Conservation (phyloP, 1,284 basidiomycete genomes). For the Fomitopsis betulina region DNA sequence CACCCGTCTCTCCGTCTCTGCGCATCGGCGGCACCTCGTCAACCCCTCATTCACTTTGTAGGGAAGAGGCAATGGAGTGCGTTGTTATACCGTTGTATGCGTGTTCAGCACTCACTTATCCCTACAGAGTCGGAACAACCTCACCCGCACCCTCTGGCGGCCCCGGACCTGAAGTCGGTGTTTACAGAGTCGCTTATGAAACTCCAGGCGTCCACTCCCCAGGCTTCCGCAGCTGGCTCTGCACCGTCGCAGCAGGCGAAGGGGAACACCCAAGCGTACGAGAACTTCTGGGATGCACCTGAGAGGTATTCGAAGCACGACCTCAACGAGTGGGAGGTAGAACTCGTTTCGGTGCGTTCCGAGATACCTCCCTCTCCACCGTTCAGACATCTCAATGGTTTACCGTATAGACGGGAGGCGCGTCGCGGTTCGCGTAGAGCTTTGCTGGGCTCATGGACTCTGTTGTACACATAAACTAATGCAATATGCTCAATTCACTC, state of each 20-base stretch:
- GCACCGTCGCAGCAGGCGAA: conserved; percentile 12
- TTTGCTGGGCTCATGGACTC: not conserved
- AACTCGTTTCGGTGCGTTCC: conserved; percentile 71
- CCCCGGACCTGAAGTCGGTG: conserved; percentile 58
- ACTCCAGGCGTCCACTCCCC: conserved; percentile 27
- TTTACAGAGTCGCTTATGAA: conserved; percentile 60
- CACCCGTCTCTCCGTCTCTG: conserved; percentile 42
- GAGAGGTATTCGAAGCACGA: conserved; percentile 59
- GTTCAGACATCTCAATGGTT: not conserved
- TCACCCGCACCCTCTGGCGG: conserved; percentile 74
- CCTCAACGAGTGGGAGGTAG: conserved; percentile 69
- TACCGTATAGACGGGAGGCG: conserved; percentile 2
- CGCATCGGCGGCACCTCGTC: conserved; percentile 36
- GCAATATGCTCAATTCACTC: not conserved
- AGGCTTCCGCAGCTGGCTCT: conserved; percentile 9
- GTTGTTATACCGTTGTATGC: conserved; percentile 15
- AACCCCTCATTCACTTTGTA: conserved; percentile 77
- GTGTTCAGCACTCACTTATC: conserved; percentile 7
- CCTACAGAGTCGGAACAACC: conserved; percentile 51
- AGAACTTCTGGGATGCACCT: conserved; percentile 81
- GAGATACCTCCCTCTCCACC: not conserved
- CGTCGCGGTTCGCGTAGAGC: not conserved
- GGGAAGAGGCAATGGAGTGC: conserved; percentile 67
- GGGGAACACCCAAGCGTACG: conserved; percentile 37
- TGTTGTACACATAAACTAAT: not conserved